These are phyloP conservation scores for Ramaria sp. DNA, from an alignment of 768 basidiomycete genomes.

Conservation along the genomic window DNA sequence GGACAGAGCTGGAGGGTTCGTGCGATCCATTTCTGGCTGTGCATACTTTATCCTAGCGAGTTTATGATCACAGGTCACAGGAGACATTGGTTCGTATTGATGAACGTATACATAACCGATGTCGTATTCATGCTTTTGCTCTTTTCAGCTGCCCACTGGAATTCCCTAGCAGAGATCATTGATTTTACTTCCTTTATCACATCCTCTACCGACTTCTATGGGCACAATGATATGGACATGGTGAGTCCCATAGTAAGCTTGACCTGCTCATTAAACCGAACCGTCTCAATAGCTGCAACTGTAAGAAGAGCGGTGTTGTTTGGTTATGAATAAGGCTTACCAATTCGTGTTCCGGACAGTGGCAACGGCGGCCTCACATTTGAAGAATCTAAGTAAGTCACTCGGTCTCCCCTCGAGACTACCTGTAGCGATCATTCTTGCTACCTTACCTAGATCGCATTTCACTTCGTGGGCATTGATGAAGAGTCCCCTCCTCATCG, in stretches of 20 bases:
- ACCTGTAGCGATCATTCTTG: neutral
- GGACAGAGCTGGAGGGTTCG: conserved; percentile 61
- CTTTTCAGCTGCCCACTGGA: conserved; percentile 35
- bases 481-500: conserved; percentile 58
- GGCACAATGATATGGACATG: conserved; percentile 44
- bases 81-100: conserved; percentile 32
- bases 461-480: conserved; percentile 66
- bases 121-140: conserved; percentile 11
- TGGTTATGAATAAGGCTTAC: neutral
- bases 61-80: conserved; percentile 31
- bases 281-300: conserved; percentile 36
- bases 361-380: conserved; percentile 52
- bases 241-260: neutral
- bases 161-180: conserved; percentile 39
- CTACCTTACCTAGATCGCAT: conserved; percentile 27
- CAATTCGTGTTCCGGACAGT: conserved; percentile 20
- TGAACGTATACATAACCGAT: neutral
- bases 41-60: neutral
- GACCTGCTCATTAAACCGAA: neutral
- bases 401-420: neutral
- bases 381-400: conserved; percentile 42
- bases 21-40: neutral
- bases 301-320: conserved; percentile 20
- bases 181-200: conserved; percentile 54
- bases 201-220: conserved; percentile 55